Evolutionary conservation across 2,329 filamentous ascomycete species (phyloP).

Genomic region (Fusarium camptoceras): DNA sequence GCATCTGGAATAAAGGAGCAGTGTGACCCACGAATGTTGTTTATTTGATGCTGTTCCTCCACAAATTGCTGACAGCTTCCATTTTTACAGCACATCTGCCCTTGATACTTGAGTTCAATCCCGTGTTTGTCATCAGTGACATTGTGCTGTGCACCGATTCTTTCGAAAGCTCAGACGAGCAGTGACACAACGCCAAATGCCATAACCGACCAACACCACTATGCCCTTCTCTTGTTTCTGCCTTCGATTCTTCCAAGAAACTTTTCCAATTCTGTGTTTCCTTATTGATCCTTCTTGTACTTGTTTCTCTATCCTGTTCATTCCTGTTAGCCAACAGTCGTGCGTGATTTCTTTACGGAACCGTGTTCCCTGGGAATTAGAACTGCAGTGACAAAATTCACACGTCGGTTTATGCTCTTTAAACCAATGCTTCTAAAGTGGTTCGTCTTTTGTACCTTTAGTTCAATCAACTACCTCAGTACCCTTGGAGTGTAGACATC

Average conservation of each 20-base stretch:
- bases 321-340: too few species aligned
- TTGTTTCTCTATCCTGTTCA: too few species aligned
- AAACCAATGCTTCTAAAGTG: too few species aligned
- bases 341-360: too few species aligned
- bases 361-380: too few species aligned
- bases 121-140: neutral
- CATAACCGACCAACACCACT: neutral
- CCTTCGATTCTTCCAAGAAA: too few species aligned
- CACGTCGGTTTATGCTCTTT: too few species aligned
- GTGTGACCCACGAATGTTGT: neutral
- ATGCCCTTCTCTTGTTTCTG: neutral
- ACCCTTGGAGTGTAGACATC: neutral
- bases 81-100: neutral
- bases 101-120: neutral
- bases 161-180: neutral
- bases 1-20: constrained; percentile 28
- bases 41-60: neutral
- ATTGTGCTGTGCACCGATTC: neutral
- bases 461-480: too few species aligned
- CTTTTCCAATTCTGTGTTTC: too few species aligned
- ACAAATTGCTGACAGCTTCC: neutral
- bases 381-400: too few species aligned
- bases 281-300: too few species aligned
- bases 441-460: too few species aligned
- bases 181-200: neutral